These are phyloP conservation scores for Nymphaea colorata DNA, from an alignment of 164 flowering plant species.

Conservation along the genomic window DNA sequence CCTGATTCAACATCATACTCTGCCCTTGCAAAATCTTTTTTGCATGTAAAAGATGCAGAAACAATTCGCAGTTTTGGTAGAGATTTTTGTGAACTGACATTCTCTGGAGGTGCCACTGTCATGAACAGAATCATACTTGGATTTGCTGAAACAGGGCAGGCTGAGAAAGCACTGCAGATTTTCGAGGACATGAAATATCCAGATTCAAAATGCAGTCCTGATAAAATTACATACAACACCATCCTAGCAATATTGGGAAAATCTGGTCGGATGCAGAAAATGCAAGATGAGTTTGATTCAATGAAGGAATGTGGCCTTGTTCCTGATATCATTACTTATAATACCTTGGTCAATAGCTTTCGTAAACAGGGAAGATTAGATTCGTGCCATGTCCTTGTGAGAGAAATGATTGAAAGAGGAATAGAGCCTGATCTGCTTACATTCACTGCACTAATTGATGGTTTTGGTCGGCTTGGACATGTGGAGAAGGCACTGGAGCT, in stretches of 20 bases:
- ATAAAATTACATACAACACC: conserved; percentile 59
- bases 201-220: conserved; percentile 45
- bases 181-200: conserved; percentile 44
- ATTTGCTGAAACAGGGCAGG: conserved; percentile 45
- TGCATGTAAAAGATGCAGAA: conserved; percentile 20
- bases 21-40: conserved; percentile 50
- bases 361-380: conserved; percentile 59
- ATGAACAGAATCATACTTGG: conserved; percentile 58
- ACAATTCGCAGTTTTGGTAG: conserved; percentile 29
- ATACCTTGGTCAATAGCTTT: conserved; percentile 57
- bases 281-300: conserved; percentile 46
- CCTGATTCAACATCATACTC: conserved; percentile 29
- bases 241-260: conserved; percentile 55
- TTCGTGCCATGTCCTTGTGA: conserved; percentile 29
- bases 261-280: conserved; percentile 47
- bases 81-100: conserved; percentile 37
- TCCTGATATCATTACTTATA: conserved; percentile 67
- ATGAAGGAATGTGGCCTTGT: conserved; percentile 41
- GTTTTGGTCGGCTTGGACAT: conserved; percentile 67
- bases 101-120: conserved; percentile 26
- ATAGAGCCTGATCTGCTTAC: conserved; percentile 75
- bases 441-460: conserved; percentile 67
- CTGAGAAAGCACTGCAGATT: conserved; percentile 61
- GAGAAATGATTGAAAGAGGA: conserved; percentile 52
- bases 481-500: conserved; percentile 47